Evolutionary conservation across 2,329 filamentous ascomycete genomes (phyloP), one percentile per base, ranked within the genome.

Genomic region (Trichophyton equinum): DNA sequence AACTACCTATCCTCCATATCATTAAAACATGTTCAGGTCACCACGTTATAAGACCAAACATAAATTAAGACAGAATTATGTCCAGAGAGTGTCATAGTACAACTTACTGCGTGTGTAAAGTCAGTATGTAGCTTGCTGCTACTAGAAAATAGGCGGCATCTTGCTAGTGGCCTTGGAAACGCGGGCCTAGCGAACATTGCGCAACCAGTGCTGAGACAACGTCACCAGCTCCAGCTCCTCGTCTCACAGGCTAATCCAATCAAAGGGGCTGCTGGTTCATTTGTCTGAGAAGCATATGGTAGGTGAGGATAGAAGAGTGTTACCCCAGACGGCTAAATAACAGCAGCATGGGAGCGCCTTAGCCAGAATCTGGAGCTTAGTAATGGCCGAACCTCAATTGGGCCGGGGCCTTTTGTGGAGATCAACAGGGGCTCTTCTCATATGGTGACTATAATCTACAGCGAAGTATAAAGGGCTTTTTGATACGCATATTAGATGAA

Each of bases 61-160:
- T 2, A 44, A 44, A 1, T 18, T 18, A 8, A 44, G 40, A n/a
- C n/a, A 15, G 13, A 15, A 44, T 4, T 18, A 6, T n/a, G 40
- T 4, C 40, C 5, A 18, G 15, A 5, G n/a, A 18, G 40, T n/a
- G n/a, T 6, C 6, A 44, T 44, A 18, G 15, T 44, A n/a, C 15
- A 18, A 53, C 49, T 4, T 70, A 79, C 80, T 38, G 82, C 82
- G 73, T 86, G 83, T 7, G 83, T 85, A 69, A 85, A 85, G 70
- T 86, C 83, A 15, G 81, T 79, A 61, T 74, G 67, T 57, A 64
- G 65, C n/a, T 64, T 59, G 60, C 67, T 63, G 15, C 75, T 73
- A 36, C 71, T 76, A 6, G 78, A 79, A 67, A 82, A 81, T 57
- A 60, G 65, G 61, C 73, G 68, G 15, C 60, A 63, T 59, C 38